A percentile compares a stretch with the other conserved stretches of the same genome.
phyloP scores from a whole-genome alignment of 148 eudicot species.

The Polygonum aviculare region DNA sequence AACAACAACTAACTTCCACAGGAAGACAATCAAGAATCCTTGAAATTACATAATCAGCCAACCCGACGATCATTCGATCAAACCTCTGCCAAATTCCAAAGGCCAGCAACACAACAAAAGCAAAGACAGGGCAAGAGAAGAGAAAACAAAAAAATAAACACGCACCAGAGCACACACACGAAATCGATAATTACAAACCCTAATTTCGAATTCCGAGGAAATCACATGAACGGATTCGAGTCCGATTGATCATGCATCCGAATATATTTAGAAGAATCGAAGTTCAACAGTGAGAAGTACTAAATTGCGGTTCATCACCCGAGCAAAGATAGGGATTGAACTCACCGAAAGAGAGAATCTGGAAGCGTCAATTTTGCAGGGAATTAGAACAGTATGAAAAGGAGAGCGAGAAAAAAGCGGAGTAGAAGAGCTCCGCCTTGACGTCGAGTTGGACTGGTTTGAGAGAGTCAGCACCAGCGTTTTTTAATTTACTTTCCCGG shows the following conservation, averaged over 20 bases:
- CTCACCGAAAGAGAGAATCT: neutral
- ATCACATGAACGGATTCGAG: neutral
- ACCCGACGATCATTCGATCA: neutral
- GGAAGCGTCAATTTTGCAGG: neutral
- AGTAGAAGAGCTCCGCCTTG: neutral
- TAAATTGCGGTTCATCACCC: neutral
- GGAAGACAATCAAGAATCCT: neutral
- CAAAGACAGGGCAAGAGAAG: neutral
- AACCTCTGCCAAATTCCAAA: neutral
- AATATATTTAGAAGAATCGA: neutral
- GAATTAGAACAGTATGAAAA: neutral
- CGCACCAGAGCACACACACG: neutral
- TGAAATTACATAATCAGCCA: neutral
- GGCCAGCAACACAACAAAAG: neutral
- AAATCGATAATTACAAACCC: neutral
- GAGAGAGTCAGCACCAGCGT: neutral
- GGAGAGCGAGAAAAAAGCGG: neutral
- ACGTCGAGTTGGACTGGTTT: slow-evolving; percentile 2
- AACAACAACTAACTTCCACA: neutral
- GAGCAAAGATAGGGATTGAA: neutral
- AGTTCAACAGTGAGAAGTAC: neutral
- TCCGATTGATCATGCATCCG: neutral
- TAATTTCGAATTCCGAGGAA: neutral
- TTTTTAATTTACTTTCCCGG: neutral
- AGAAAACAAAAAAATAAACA: neutral